Evolutionary conservation across 2,329 filamentous ascomycete genomes (phyloP).

Genomic region (Nemania sp.): DNA sequence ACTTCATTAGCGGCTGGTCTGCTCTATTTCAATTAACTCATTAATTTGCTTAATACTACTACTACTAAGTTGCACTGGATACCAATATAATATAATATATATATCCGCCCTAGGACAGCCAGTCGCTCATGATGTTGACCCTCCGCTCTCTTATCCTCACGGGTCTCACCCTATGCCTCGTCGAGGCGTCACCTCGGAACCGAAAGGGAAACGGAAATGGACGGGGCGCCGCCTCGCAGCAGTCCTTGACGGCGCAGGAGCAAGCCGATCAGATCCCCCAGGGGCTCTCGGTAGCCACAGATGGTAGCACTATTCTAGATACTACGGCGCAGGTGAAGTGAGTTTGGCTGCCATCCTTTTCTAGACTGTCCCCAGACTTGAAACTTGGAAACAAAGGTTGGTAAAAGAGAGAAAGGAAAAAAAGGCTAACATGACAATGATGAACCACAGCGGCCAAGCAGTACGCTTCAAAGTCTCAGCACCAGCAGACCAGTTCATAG

Average conservation of each 20-base stretch:
- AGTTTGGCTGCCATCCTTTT: constrained; percentile 28
- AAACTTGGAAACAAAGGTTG: too few relatives aligned
- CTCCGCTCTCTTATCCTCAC: constrained; percentile 45
- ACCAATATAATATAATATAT: constrained; percentile 3
- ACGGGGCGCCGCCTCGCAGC: constrained; percentile 17
- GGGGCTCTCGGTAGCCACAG: constrained; percentile 59
- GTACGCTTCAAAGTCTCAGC: constrained; percentile 69
- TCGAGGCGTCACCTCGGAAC: constrained; percentile 43
- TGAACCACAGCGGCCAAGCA: constrained; percentile 57
- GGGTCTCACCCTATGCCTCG: constrained; percentile 40
- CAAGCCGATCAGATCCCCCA: constrained; percentile 50
- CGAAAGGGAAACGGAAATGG: constrained; percentile 34
- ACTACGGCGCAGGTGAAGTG: constrained; percentile 67
- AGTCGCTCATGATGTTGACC: constrained; percentile 43
- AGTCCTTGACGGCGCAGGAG: constrained; percentile 44
- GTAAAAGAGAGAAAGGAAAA: neutral
- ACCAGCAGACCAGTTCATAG: constrained; percentile 65
- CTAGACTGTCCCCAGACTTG: too few relatives aligned
- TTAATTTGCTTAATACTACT: neutral
- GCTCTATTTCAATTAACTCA: constrained; percentile 11
- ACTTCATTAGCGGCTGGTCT: constrained; percentile 18
- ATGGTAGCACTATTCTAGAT: constrained; percentile 68
- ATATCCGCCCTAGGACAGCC: neutral
- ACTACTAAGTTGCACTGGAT: neutral
- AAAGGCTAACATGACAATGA: constrained; percentile 7